phyloP scores from a whole-genome alignment of 2,329 filamentous ascomycete genomes.

The Fusarium nisikadoi region DNA sequence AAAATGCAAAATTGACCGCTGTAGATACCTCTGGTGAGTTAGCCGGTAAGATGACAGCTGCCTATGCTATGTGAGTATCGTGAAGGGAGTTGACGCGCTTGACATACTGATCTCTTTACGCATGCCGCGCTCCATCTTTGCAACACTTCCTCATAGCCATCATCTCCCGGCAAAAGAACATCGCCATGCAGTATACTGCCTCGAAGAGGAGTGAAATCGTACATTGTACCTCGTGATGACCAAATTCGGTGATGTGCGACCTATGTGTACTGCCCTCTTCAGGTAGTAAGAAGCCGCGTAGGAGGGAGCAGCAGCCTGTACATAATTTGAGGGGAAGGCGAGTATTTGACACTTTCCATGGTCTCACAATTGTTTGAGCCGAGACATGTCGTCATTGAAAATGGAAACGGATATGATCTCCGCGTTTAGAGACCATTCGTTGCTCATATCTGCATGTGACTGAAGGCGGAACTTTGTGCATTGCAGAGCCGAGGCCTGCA shows the following conservation, averaged over 20 bases:
- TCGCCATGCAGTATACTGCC: slow-evolving; percentile 26
- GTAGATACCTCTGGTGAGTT: slow-evolving; percentile 48
- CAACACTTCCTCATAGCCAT: slow-evolving; percentile 47
- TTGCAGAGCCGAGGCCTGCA: neutral
- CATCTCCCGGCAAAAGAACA: slow-evolving; percentile 46
- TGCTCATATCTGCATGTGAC: neutral
- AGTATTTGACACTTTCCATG: slow-evolving; percentile 22
- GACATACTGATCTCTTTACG: slow-evolving; percentile 48
- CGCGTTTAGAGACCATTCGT: neutral
- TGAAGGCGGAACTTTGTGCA: neutral
- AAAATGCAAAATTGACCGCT: slow-evolving; percentile 38
- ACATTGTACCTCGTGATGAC: slow-evolving; percentile 20
- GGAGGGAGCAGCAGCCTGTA: neutral
- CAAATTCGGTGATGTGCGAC: neutral
- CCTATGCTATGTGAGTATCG: slow-evolving; percentile 41
- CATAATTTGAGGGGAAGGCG: neutral
- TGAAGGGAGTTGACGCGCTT: rapidly evolving
- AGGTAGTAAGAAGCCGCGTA: neutral
- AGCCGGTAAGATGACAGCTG: slow-evolving; percentile 54
- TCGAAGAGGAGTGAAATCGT: slow-evolving; percentile 31
- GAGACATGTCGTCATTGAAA: slow-evolving; percentile 41
- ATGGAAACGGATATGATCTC: slow-evolving; percentile 2
- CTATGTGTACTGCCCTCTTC: neutral
- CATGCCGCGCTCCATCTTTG: slow-evolving; percentile 51
- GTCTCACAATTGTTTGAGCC: slow-evolving; percentile 18